Base-by-base conservation (phyloP, 1,139 yeast species). In the Lodderomyces orthopsilosis region DNA sequence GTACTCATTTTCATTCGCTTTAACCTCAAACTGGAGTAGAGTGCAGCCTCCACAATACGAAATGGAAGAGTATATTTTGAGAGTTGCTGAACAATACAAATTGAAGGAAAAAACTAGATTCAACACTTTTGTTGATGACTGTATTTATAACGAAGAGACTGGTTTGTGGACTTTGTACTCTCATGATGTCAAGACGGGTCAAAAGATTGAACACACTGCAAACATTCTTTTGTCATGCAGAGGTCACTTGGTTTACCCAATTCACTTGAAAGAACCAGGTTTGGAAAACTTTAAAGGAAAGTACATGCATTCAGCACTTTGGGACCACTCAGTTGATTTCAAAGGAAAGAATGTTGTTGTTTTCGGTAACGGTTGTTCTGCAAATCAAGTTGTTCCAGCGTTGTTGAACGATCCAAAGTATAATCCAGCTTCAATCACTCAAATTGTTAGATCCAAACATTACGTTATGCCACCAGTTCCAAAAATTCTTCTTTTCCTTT, bases 41-140 rank as follows among this genome's bases (percentile, higher is more conserved):
- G 44, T 70, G 17, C 68, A 72, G 39, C 81, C 81, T 7, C 77
- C 73, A 1, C 79, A 75, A 53, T 62, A 60, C 45, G 81, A 75
- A 50, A 63, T 76, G 62, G 70, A 72, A 47, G 75, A 68, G 50
- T 75, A 75, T 51, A 64, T 76, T 46, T 61, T 65, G 47, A 55
- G 53, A 27, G 68, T 75, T 21, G 77, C 66, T 10, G 56, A 64
- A 15, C 66, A 67, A 40, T 64, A 71, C 48, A 52, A 61, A 14
- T 52, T 75, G 40, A 50, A 53, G 12, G 56, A 61, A 33, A 58
- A 68, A 33, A 58, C 66, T 13, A 54, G 55, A 24, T 66, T 71
- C 48, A 50, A 58, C 40, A 65, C 68, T 7, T 48, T 53, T 15
- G 61, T 75, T 9, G 54, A 61, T 15, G 47, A 54, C 22, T 59